Evolutionary conservation across 108 stramenopile species (phyloP).

Genomic region (Cyclostephanos invisitatus): DNA sequence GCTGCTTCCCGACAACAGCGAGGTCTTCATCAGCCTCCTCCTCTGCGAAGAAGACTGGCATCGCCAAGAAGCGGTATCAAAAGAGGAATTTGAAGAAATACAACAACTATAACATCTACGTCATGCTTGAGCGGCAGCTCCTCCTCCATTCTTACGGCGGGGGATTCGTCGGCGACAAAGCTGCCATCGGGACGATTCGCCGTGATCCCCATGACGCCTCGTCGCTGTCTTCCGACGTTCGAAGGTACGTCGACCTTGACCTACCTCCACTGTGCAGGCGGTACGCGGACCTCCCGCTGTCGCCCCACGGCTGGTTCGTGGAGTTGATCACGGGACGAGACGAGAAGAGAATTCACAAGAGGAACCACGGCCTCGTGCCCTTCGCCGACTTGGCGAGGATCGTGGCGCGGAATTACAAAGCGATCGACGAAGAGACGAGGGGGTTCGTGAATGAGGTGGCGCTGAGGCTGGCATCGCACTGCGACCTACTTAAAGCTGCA

Average conservation of each 20-base stretch:
- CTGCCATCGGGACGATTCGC: background rate
- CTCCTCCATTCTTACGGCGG: constrained; percentile 7
- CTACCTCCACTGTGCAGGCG: constrained; percentile 8
- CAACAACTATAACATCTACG: constrained; percentile 26
- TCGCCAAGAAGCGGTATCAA: background rate
- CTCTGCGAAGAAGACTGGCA: background rate
- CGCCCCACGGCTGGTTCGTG: constrained; percentile 16
- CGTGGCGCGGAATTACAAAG: constrained; percentile 14
- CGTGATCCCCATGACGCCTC: background rate
- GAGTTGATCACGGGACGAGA: constrained; percentile 9
- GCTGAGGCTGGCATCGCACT: background rate
- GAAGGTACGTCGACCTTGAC: constrained; percentile 1
- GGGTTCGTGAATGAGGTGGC: constrained; percentile 3
- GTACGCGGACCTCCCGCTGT: constrained; percentile 8
- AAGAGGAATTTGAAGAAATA: background rate
- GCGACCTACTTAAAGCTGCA: background rate
- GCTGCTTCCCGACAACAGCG: too few relatives aligned
- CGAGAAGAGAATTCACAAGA: constrained; percentile 13
- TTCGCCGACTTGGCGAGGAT: constrained; percentile 16
- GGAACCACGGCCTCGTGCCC: constrained; percentile 21
- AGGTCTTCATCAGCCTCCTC: too few relatives aligned
- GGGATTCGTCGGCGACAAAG: background rate
- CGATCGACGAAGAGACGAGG: constrained; percentile 12
- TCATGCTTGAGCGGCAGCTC: constrained; percentile 23
- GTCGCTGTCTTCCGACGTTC: too few relatives aligned